phyloP scores from a whole-genome alignment of 2,329 filamentous ascomycete genomes.

The Colletotrichum cuscutae region DNA sequence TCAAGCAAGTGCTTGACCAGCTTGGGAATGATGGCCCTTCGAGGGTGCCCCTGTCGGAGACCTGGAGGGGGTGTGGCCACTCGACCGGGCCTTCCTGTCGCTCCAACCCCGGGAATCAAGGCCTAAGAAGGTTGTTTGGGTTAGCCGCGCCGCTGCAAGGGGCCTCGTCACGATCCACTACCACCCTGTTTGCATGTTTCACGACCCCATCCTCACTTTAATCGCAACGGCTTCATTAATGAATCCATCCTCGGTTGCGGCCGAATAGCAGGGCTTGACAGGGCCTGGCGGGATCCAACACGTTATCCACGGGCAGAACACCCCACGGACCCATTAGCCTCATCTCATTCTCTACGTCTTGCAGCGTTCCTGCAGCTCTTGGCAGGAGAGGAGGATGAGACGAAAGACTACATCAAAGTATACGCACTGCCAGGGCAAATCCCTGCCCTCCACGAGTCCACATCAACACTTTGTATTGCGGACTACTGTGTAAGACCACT shows the following conservation, averaged over 20 bases:
- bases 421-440: background rate
- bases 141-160: constrained; percentile 32
- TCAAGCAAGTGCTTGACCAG: background rate
- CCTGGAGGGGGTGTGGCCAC: background rate
- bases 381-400: constrained; percentile 30
- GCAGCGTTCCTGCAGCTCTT: constrained; percentile 28
- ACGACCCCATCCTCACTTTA: constrained; percentile 26
- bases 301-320: background rate
- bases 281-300: background rate
- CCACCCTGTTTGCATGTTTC: constrained; percentile 28
- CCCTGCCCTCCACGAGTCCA: constrained; percentile 14
- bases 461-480: background rate
- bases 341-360: constrained; percentile 10
- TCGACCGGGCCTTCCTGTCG: background rate
- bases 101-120: constrained; percentile 17
- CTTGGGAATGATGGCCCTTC: background rate
- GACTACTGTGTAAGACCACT: background rate
- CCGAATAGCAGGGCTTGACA: constrained; percentile 21
- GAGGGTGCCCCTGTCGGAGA: background rate
- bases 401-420: constrained; percentile 21
- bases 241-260: constrained; percentile 28
- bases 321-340: constrained; percentile 21
- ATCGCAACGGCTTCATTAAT: constrained; percentile 33
- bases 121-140: constrained; percentile 27
- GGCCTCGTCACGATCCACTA: constrained; percentile 12